These are phyloP conservation scores for Calonectria pauciramosa DNA, from an alignment of 2,329 filamentous ascomycete genomes.

Conservation along the genomic window DNA sequence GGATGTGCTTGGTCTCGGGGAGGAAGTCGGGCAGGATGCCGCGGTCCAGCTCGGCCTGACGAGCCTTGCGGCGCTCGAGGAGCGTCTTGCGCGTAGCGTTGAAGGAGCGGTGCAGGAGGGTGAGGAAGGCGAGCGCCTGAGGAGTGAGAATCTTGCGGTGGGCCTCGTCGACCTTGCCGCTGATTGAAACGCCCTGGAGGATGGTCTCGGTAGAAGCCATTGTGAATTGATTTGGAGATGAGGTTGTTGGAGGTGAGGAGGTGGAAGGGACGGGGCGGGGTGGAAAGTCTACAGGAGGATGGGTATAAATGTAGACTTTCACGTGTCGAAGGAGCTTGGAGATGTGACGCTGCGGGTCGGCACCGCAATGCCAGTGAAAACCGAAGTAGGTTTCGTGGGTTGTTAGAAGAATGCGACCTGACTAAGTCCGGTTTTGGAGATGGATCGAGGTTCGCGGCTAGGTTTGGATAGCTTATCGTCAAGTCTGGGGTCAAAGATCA, in stretches of 20 bases:
- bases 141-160: slow-evolving; percentile 94
- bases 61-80: slow-evolving; percentile 85
- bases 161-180: slow-evolving; percentile 81
- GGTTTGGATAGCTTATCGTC: not conserved
- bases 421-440: slow-evolving; percentile 13
- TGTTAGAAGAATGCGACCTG: slow-evolving; percentile 12
- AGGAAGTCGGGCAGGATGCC: slow-evolving; percentile 93
- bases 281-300: slow-evolving; percentile 29
- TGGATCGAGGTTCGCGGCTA: not conserved
- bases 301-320: slow-evolving; percentile 45
- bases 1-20: slow-evolving; percentile 94
- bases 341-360: slow-evolving; percentile 32
- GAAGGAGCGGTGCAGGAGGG: slow-evolving; percentile 95
- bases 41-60: slow-evolving; percentile 94
- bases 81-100: slow-evolving; percentile 89
- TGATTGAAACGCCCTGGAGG: slow-evolving; percentile 89
- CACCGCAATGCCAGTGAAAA: slow-evolving; percentile 29
- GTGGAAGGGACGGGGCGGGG: slow-evolving; percentile 16
- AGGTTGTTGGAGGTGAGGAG: slow-evolving; percentile 14
- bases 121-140: slow-evolving; percentile 90
- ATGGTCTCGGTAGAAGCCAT: slow-evolving; percentile 83
- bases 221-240: slow-evolving; percentile 27
- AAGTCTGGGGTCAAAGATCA: not conserved
- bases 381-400: not conserved
- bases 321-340: slow-evolving; percentile 48